Percentiles rank a stretch among this genome's conserved stretches.
These are phyloP conservation scores for Hysterium pulicare DNA, from an alignment of 2,329 filamentous ascomycete species.

Conservation along the genomic window DNA sequence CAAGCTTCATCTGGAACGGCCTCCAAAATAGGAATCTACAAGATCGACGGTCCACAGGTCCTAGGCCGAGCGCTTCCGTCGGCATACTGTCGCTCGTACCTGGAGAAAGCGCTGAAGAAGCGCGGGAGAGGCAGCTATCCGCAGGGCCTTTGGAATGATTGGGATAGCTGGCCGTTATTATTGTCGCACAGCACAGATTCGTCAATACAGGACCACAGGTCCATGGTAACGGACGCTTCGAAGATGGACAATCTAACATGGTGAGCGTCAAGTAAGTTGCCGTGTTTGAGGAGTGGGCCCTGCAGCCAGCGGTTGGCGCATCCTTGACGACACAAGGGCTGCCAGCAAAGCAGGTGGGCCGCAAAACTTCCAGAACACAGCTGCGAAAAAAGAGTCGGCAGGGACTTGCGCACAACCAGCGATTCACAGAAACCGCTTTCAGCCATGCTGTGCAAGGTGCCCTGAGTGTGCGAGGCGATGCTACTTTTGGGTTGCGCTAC, in stretches of 20 bases:
- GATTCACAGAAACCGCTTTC: constrained; percentile 3
- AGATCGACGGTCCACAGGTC: too few species aligned
- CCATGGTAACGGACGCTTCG: constrained; percentile 7
- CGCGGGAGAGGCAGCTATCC: neutral
- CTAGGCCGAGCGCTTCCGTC: too few species aligned
- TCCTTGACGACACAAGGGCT: neutral
- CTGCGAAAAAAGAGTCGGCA: constrained; percentile 3
- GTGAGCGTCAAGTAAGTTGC: constrained; percentile 2
- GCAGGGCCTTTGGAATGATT: constrained; percentile 5
- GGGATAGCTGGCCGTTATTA: constrained; percentile 2
- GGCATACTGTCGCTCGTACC: too few species aligned
- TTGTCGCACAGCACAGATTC: too few species aligned
- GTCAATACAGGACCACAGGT: constrained; percentile 5
- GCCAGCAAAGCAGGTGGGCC: neutral
- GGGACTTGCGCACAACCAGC: constrained; percentile 2
- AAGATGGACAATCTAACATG: constrained; percentile 3
- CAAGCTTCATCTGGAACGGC: constrained; percentile 9
- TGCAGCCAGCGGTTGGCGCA: neutral
- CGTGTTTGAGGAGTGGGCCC: neutral
- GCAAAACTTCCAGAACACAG: constrained; percentile 5
- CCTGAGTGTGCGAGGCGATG: constrained; percentile 6
- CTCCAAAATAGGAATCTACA: neutral
- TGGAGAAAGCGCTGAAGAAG: neutral
- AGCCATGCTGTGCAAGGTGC: constrained; percentile 6
- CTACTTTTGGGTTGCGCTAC: constrained; percentile 8